Evolutionary conservation across 306 rosid species (phyloP).

Genomic region (Acacia confusa): DNA sequence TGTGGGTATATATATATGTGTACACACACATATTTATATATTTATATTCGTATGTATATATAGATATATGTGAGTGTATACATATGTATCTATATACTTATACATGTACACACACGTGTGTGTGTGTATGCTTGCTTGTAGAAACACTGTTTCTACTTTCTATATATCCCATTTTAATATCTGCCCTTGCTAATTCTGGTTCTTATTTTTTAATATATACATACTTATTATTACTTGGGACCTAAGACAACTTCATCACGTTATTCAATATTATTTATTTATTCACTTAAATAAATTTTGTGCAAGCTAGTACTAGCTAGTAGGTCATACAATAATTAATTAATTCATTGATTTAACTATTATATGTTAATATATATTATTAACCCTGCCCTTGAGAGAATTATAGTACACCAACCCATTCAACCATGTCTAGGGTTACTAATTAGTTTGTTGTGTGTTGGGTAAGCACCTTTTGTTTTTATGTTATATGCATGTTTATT

Average conservation of each 20-base stretch:
- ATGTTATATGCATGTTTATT: not conserved
- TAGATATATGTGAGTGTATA: no score
- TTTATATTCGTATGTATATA: no score
- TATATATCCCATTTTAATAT: slow-evolving; percentile 26
- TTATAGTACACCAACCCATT: slow-evolving; percentile 21
- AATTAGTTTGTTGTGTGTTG: not conserved
- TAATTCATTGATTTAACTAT: not conserved
- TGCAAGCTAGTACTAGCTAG: not conserved
- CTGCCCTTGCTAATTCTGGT: not conserved
- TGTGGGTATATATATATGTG: no score
- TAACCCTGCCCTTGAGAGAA: slow-evolving; percentile 1
- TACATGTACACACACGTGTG: no score
- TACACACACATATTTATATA: no score
- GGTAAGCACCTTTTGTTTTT: not conserved
- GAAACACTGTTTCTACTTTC: slow-evolving; percentile 23
- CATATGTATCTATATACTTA: no score
- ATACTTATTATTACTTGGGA: not conserved
- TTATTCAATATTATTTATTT: not conserved
- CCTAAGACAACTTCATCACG: not conserved
- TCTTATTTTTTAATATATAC: slow-evolving; percentile 3
- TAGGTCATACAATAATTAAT: not conserved
- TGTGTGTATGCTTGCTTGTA: no score
- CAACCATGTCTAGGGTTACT: slow-evolving; percentile 32
- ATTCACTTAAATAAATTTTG: not conserved
- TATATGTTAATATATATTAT: not conserved